phyloP scores from a whole-genome alignment of 2,329 filamentous ascomycete genomes.

The Calonectria naviculata region DNA sequence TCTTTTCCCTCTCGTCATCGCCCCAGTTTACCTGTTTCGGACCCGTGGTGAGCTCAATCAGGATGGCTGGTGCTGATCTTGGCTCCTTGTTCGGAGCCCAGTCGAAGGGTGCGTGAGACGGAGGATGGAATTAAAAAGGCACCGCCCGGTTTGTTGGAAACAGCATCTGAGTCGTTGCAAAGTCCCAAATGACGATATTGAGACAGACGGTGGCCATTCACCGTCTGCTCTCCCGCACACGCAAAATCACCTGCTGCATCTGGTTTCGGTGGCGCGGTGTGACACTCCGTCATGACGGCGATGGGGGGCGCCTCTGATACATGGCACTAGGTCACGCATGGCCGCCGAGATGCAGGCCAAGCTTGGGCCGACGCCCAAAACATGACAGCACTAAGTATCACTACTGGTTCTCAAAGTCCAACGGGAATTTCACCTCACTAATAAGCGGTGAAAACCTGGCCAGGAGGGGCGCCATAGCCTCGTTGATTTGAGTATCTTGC shows the following conservation, averaged over 20 bases:
- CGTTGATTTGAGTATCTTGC: constrained; percentile 10
- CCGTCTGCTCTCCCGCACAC: not conserved
- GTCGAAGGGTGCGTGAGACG: constrained; percentile 2
- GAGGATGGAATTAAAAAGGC: not conserved
- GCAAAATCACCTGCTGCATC: constrained; percentile 7
- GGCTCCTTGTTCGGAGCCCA: not conserved
- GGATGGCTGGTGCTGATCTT: constrained; percentile 9
- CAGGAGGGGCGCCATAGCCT: constrained; percentile 6
- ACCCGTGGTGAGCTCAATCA: not conserved
- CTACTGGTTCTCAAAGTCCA: not conserved
- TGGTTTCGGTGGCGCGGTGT: constrained; percentile 14
- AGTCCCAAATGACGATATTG: constrained; percentile 2
- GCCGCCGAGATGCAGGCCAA: constrained; percentile 1
- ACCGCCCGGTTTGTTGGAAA: not conserved
- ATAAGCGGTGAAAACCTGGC: not conserved
- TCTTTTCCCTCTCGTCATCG: not conserved
- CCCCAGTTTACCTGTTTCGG: constrained; percentile 1
- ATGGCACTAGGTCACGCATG: not conserved
- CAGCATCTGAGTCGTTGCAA: not conserved
- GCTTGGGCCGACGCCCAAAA: constrained; percentile 4
- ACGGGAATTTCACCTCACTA: not conserved
- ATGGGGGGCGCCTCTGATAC: not conserved
- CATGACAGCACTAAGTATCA: constrained; percentile 2
- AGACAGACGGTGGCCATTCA: not conserved
- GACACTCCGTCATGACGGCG: not conserved